Evolutionary conservation across 169 alveolate species (phyloP), one percentile per base, ranked within the genome.

Genomic region (Eimeria zaria): DNA sequence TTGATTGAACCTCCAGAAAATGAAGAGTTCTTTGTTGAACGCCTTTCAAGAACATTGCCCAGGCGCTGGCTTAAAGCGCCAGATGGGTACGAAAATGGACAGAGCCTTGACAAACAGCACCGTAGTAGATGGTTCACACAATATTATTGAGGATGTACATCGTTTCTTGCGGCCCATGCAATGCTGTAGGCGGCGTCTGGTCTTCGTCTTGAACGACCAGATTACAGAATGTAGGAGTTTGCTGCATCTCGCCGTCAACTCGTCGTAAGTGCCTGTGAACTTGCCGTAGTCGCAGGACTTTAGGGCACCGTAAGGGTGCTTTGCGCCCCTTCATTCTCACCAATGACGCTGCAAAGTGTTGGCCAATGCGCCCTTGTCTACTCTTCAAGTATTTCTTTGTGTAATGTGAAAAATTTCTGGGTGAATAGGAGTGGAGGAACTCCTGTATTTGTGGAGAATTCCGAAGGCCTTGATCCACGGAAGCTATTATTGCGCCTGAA

Each of bases 381-480:
- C 5, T 36, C 55, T 20, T 0, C 16, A 16, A 73, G 33, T 20
- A 73, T 4, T 5, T 41, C 9, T 20, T 20, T 39, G 55, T 39
- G 51, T 39, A 41, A 30, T 73, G 83, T 30, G 74, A 36, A 83
- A n/a, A 7, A 41, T 60, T 53, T 33, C 44, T 58, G 74, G 11
- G 0, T 87, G 80, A 30, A 62, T 30, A 87, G 93, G 81, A 24
- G 36, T 24, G 93, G 81, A 27, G 93, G 93, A 6, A 87, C 93
- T 20, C 93, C 93, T 24, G 93, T 87, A 48, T 87, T 87, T 11
- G 64, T 87, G 93, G 80, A 87, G 67, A 41, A 41, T 48, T 58
- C 93, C 36, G 93, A 64, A 87, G 93, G 93, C 60, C 41, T 62
- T 39, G 93, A 87, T 14, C 83, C 81, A 62, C 93, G 93, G 14